Percentiles rank a stretch among this genome's conserved stretches.
Conservation (phyloP, 768 basidiomycete species). For the Lactarius sp. region DNA sequence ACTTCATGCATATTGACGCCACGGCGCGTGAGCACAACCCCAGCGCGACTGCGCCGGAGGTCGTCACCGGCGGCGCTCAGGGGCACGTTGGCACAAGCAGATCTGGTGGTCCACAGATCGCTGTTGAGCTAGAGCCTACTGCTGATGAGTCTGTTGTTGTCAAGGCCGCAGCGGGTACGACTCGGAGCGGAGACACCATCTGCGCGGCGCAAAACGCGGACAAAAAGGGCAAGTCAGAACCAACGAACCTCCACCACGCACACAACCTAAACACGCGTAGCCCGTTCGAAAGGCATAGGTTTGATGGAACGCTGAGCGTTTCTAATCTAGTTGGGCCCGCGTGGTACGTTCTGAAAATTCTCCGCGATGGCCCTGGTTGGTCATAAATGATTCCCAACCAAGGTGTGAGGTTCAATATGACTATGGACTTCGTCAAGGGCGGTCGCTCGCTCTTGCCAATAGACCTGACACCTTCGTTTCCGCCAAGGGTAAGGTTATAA, state of each 20-base stretch:
- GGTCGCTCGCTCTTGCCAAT: constrained; percentile 42
- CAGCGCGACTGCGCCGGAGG: not conserved
- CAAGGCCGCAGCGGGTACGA: constrained; percentile 3
- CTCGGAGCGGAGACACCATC: not conserved
- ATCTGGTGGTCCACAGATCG: constrained; percentile 23
- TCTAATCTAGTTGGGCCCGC: constrained; percentile 25
- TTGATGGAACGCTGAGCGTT: constrained; percentile 17
- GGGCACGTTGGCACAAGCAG: not conserved
- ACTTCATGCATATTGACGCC: constrained; percentile 19
- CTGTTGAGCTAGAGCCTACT: constrained; percentile 13
- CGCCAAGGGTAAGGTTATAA: constrained; percentile 54
- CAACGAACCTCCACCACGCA: not conserved
- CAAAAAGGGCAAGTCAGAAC: not conserved
- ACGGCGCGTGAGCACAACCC: constrained; percentile 1
- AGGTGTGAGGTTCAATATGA: constrained; percentile 83
- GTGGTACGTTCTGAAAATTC: constrained; percentile 15
- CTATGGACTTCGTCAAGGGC: constrained; percentile 60
- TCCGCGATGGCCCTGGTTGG: not conserved
- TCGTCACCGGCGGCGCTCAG: not conserved
- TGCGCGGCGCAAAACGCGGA: not conserved
- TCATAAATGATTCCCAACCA: not conserved
- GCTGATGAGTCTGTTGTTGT: constrained; percentile 19
- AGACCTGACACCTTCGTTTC: constrained; percentile 57
- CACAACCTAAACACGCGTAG: not conserved
- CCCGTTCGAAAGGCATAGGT: constrained; percentile 18